Evolutionary conservation across 805 yeast genomes (phyloP), one percentile per base, ranked within the genome.

Genomic region (Saturnispora kantuleensis): DNA sequence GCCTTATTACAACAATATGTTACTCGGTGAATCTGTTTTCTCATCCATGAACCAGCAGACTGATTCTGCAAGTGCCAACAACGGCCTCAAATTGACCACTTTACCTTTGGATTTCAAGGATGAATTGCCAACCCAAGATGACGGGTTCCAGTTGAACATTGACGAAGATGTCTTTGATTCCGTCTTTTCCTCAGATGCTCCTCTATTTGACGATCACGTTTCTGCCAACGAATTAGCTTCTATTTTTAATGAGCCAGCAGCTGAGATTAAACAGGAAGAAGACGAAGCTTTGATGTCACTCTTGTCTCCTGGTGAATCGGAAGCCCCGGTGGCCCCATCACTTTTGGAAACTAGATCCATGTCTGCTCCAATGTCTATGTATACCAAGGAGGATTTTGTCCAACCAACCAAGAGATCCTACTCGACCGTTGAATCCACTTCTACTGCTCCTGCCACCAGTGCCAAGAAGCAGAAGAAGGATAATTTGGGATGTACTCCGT

Each of bases 401-500:
- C 3, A 10, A 12, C 18, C 38, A 26, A 39, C 42, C 18, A 47
- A 50, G 55, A 60, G 48, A 56, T 66, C 47, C 38, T 57, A 47
- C 50, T 52, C 51, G 45, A 50, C 51, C 46, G 48, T 38, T 41
- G 35, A 50, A 21, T 28, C 43, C 42, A 16, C 32, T 47, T n/a
- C 12, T 8, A 21, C 44, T 8, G 37, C 12, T 16, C 29, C 33
- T 13, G 18, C 31, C 26, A 18, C 32, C 9, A 13, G 16, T 28
- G 11, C 42, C 10, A 39, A 35, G 4, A 36, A 42, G 18, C 40
- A 50, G 10, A 76, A 73, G 57, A 65, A 71, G 48, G 95, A 87
- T 62, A 79, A 76, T 52, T 68, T 84, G 44, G 96, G 95, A 33
- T 74, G 81, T 56, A 78, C 84, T 41, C 66, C 82, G 39, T 86